These are phyloP conservation scores for Iris macrosiphon DNA, from an alignment of 106 monocot species.

Conservation along the genomic window DNA sequence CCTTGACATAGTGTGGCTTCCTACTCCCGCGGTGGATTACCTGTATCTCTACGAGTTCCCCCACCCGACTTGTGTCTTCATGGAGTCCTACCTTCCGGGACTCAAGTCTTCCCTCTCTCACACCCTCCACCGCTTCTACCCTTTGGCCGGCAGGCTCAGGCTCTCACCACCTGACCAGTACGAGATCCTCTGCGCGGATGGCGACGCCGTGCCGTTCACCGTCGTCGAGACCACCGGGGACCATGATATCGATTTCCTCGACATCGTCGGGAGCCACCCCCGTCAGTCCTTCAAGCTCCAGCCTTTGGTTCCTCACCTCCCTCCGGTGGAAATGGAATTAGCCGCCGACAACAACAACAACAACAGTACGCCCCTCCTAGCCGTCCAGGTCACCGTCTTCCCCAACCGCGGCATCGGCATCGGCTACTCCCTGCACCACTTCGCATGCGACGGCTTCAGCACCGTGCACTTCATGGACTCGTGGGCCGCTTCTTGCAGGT, in stretches of 20 bases:
- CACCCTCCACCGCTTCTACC: constrained; percentile 12
- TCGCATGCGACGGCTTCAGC: constrained; percentile 5
- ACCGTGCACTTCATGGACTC: constrained; percentile 3
- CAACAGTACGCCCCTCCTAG: neutral
- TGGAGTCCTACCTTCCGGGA: constrained; percentile 2
- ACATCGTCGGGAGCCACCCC: neutral
- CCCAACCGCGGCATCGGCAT: neutral
- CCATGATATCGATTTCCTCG: neutral
- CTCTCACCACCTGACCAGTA: neutral
- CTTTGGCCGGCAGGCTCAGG: constrained; percentile 5
- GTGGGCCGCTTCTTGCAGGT: neutral
- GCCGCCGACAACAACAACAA: too few species aligned
- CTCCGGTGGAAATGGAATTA: too few species aligned
- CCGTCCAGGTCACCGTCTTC: constrained; percentile 8
- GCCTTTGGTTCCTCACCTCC: neutral
- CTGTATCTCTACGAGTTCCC: constrained; percentile 14
- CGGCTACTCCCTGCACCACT: constrained; percentile 3
- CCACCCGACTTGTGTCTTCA: constrained; percentile 5
- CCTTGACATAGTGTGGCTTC: constrained; percentile 6
- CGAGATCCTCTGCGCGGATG: constrained; percentile 7
- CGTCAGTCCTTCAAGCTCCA: neutral
- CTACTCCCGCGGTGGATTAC: constrained; percentile 2
- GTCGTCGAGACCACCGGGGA: neutral
- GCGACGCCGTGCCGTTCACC: neutral
- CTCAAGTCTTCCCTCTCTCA: constrained; percentile 1